phyloP scores from a whole-genome alignment of 1,284 basidiomycete genomes.

The Heterobasidion irregulare region DNA sequence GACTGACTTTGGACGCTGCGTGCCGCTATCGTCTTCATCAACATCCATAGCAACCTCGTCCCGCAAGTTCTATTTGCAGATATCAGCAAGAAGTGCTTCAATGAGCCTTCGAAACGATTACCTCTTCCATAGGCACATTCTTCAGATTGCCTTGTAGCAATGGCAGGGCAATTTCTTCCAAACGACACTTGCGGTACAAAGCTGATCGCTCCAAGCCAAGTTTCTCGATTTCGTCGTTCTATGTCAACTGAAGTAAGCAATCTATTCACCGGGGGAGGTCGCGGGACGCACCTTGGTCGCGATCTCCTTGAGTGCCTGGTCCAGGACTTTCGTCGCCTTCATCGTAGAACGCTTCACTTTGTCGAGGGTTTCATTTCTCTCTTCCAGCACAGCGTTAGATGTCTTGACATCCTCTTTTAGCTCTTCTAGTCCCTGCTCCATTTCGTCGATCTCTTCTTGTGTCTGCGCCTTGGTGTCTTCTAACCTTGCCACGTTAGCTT shows the following conservation, averaged over 20 bases:
- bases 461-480: slow-evolving; percentile 50
- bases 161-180: slow-evolving; percentile 90
- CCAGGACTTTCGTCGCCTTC: slow-evolving; percentile 71
- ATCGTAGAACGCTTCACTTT: slow-evolving; percentile 65
- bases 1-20: slow-evolving; percentile 64
- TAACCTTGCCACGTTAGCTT: slow-evolving; percentile 46
- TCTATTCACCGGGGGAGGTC: neutral
- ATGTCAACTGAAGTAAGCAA: slow-evolving; percentile 7
- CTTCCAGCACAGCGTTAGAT: slow-evolving; percentile 59
- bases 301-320: slow-evolving; percentile 88
- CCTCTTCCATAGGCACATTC: slow-evolving; percentile 93
- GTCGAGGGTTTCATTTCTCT: slow-evolving; percentile 67
- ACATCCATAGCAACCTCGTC: slow-evolving; percentile 88
- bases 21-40: slow-evolving; percentile 63
- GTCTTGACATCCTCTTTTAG: slow-evolving; percentile 55
- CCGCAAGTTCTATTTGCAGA: slow-evolving; percentile 51
- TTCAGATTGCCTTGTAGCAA: slow-evolving; percentile 70
- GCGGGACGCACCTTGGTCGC: slow-evolving; percentile 50
- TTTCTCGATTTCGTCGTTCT: slow-evolving; percentile 95
- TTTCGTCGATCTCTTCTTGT: slow-evolving; percentile 56
- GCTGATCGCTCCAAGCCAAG: slow-evolving; percentile 79
- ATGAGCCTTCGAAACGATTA: slow-evolving; percentile 20
- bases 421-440: slow-evolving; percentile 49
- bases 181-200: slow-evolving; percentile 85
- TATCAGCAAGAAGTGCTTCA: slow-evolving; percentile 1